These are phyloP conservation scores for Phanerochaete carnosa DNA, from an alignment of 768 basidiomycete genomes.

Conservation along the genomic window DNA sequence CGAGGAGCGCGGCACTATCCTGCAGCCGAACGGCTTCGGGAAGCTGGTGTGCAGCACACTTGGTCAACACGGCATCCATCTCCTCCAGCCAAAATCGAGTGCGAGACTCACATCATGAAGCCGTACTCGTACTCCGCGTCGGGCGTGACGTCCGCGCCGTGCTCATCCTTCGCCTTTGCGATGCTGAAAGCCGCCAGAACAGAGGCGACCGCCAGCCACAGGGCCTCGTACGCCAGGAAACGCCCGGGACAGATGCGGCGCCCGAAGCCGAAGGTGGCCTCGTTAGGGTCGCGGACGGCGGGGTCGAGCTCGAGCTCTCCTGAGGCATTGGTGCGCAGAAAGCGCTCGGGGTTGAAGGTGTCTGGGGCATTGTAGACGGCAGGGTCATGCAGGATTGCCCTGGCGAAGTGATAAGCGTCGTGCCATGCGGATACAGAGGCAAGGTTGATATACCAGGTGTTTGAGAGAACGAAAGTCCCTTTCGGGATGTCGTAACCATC, in stretches of 20 bases:
- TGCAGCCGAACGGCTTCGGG: conserved; percentile 18
- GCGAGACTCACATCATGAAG: not conserved
- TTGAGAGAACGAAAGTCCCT: conserved; percentile 1
- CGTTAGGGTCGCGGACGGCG: not conserved
- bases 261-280: conserved; percentile 9
- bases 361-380: conserved; percentile 27
- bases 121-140: not conserved
- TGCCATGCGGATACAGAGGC: too few relatives aligned
- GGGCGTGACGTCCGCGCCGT: not conserved
- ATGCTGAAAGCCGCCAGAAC: conserved; percentile 4
- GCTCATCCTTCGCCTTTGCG: not conserved
- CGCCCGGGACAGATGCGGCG: not conserved
- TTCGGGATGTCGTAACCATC: conserved; percentile 18
- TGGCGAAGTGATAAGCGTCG: too few relatives aligned
- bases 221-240: not conserved
- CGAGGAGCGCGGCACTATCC: conserved; percentile 16
- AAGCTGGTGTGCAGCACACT: conserved; percentile 2
- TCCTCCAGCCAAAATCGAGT: too few relatives aligned
- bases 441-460: conserved; percentile 4
- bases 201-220: not conserved
- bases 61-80: too few relatives aligned
- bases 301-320: not conserved
- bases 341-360: conserved; percentile 18
- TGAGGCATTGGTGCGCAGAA: not conserved
- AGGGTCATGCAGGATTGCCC: conserved; percentile 39